Base-by-base conservation (phyloP, 73 alveolate genomes). In the Paramecium biaurelia region DNA sequence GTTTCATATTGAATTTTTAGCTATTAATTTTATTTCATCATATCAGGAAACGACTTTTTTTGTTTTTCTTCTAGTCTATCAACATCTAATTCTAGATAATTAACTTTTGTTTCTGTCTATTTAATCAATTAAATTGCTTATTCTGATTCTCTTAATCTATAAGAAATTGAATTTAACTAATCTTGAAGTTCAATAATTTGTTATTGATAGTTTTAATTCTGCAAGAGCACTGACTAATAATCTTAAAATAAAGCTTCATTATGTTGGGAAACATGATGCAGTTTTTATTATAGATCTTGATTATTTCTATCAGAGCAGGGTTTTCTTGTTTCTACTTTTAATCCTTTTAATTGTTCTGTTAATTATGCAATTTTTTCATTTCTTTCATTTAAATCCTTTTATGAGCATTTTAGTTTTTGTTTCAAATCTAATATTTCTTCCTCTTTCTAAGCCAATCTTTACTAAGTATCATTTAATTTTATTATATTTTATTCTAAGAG, bases 71-170 rank as follows among this genome's bases (percentile, higher is more conserved):
- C 86, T 35, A 72, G 7, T 37, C 86, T 72, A 72, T 72, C 86
- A 5, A 72, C 34, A 38, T 72, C 58, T 15, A 35, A 72, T 37
- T 72, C 86, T 5, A 72, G 18, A 23, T 35, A 32, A 72, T 72
- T 72, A 32, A 72, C 86, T 72, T 72, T 72, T 14, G 86, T 72
- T 35, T 72, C 86, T 72, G 86, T 72, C 35, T 72, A 11, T 38
- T 72, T 72, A 21, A 72, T 72, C 45, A 72, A 72, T 18, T 35
- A 18, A 5, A 72, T 72, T 72, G 86, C 86, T 34, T 72, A n/a
- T 72, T 72, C 86, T 14, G 86, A 72, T 72, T 72, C 86, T 35
- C 86, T 72, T 11, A 72, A 42, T 30, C 86, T 30, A 18, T 72
- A 72, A 0, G 86, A 72, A 8, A 72, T 72, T n/a, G 59, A 72